Percentiles rank a stretch among this genome's conserved stretches.
phyloP scores from a whole-genome alignment of 106 monocot genomes.

The Alisma plantagoaquatica region DNA sequence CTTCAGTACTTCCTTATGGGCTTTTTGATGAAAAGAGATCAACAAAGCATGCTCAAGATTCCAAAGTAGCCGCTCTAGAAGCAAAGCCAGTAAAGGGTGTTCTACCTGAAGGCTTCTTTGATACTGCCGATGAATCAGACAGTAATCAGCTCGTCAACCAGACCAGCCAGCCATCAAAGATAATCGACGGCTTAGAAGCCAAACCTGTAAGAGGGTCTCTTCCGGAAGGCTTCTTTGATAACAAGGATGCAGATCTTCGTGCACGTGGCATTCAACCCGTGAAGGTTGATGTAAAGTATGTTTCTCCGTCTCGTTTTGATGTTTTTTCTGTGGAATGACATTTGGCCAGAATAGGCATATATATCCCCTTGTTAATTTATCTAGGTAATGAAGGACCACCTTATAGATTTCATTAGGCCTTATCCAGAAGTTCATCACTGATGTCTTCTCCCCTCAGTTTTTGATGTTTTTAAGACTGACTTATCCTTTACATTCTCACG shows the following conservation, averaged over 20 bases:
- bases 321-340: too few species aligned
- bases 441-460: too few species aligned
- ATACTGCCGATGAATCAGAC: slow-evolving; percentile 3
- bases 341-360: too few species aligned
- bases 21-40: slow-evolving; percentile 7
- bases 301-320: slow-evolving; percentile 4
- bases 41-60: slow-evolving; percentile 6
- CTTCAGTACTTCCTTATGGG: slow-evolving; percentile 19
- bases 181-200: slow-evolving; percentile 5
- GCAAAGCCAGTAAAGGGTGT: slow-evolving; percentile 21
- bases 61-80: slow-evolving; percentile 7
- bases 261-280: slow-evolving; percentile 85
- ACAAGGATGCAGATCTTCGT: slow-evolving; percentile 78
- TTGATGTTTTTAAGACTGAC: too few species aligned
- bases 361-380: too few species aligned
- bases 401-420: too few species aligned
- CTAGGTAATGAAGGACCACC: too few species aligned
- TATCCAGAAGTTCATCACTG: too few species aligned
- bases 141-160: slow-evolving; percentile 1
- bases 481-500: background rate
- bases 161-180: slow-evolving; percentile 11
- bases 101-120: slow-evolving; percentile 32
- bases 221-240: slow-evolving; percentile 88
- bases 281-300: slow-evolving; percentile 80
- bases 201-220: slow-evolving; percentile 44